Base-by-base conservation (phyloP, 1,284 basidiomycete species). In the Papiliotrema nemorosa region DNA sequence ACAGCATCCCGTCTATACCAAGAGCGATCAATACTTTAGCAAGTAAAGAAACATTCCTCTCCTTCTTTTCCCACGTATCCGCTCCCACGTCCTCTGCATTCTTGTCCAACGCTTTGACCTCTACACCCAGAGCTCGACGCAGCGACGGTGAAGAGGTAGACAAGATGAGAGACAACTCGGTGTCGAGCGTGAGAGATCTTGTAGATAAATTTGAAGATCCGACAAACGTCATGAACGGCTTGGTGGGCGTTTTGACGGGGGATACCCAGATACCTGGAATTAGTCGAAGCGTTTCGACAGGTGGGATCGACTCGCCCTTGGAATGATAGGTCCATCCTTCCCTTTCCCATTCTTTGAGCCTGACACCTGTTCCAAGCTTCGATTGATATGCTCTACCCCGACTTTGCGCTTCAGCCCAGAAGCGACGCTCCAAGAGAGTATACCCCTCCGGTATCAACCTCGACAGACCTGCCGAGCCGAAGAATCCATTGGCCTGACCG, bases 311-410 rank as follows among this genome's bases (percentile, higher is more conserved):
- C 63, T 47, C 58, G 90, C 93, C 94, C 81, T 97, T 98, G 27
- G 92, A 89, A 66, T 99, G 94, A 76, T 98, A 99, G 0, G 94
- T 98, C 96, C 96, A 99, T 0, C 86, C 90, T n/a, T 80, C 75
- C 57, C 82, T 83, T 64, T 84, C 82, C 94, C 94, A 97, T 72
- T 97, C 92, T 53, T 79, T 80, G 52, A 98, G 78, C 53, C 84
- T 78, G 20, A 97, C 81, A 0, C 82, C 81, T 18, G 75, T 67
- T 13, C 73, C 53, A 29, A 47, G 42, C 47, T 55, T 54, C 33
- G 61, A 59, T 49, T 72, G 58, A 80, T 83, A 83, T 13, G 74
- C 69, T 53, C 82, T 74, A 24, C 79, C 80, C 21, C 80, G 78
- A 42, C 66, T 69, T 41, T 75, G 72, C 27, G 88, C 82, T 22